phyloP scores from a whole-genome alignment of 768 basidiomycete genomes.

The Pholiota microspora region DNA sequence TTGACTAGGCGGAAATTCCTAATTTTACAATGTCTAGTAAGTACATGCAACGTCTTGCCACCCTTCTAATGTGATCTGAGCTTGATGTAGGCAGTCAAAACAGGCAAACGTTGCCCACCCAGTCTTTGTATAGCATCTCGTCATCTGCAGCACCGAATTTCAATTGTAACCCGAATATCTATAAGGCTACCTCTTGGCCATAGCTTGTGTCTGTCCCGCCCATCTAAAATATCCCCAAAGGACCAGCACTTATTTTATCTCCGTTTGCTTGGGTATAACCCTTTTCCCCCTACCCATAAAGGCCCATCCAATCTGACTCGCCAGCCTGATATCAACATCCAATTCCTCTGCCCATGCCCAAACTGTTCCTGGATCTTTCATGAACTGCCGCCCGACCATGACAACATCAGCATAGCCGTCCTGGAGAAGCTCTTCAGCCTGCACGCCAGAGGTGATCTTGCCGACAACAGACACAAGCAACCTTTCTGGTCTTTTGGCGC shows the following conservation, averaged over 20 bases:
- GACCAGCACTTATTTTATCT: background rate
- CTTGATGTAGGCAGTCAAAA: no score
- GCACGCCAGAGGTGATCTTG: conserved; percentile 48
- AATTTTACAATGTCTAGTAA: no score
- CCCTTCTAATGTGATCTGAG: no score
- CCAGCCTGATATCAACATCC: conserved; percentile 13
- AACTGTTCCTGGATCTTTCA: conserved; percentile 51
- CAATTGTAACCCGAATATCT: no score
- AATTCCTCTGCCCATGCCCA: conserved; percentile 53
- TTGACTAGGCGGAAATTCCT: no score
- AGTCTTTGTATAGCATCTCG: no score
- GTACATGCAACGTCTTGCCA: no score
- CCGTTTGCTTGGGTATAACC: background rate
- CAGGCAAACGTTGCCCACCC: no score
- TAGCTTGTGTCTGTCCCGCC: no score
- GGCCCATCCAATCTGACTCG: conserved; percentile 23
- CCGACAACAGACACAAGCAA: conserved; percentile 47
- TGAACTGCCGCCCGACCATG: conserved; percentile 48
- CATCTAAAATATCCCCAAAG: no score
- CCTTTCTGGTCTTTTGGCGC: conserved; percentile 8
- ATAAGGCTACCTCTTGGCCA: no score
- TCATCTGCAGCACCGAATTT: no score
- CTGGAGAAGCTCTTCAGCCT: conserved; percentile 56
- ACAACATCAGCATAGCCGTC: conserved; percentile 58
- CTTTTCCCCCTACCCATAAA: conserved; percentile 16